phyloP scores from a whole-genome alignment of 2,329 filamentous ascomycete genomes.

The Fusarium annulatum region DNA sequence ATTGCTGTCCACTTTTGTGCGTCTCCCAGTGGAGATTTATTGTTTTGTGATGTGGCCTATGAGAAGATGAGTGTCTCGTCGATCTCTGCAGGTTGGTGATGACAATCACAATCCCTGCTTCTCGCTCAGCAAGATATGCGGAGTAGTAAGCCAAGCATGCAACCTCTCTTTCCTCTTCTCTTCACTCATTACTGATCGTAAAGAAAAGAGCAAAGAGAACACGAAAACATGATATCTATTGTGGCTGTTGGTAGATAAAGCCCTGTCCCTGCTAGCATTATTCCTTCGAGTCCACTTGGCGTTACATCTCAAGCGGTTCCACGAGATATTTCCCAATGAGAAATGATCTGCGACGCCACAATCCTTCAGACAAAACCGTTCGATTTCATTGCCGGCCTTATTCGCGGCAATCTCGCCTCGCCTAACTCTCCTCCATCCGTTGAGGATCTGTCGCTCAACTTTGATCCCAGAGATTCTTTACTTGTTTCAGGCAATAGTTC shows the following conservation, averaged over 20 bases:
- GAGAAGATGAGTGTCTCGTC: background rate
- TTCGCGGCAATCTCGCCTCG: conserved; percentile 8
- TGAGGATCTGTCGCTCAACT: background rate
- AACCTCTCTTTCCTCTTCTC: background rate
- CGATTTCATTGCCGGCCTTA: conserved; percentile 11
- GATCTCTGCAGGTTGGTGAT: conserved; percentile 3
- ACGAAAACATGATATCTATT: background rate
- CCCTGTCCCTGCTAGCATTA: conserved; percentile 8
- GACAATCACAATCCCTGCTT: conserved; percentile 1
- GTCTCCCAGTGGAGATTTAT: background rate
- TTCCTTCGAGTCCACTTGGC: conserved; percentile 3
- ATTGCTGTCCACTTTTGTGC: background rate
- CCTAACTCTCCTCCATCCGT: background rate
- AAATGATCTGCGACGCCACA: conserved; percentile 21
- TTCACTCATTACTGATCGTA: background rate
- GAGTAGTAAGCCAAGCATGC: background rate
- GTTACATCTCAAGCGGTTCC: background rate
- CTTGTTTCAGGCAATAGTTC: conserved; percentile 4
- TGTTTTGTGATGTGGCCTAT: background rate
- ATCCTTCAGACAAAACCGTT: background rate
- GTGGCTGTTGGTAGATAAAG: background rate
- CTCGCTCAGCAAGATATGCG: background rate
- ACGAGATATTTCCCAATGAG: background rate
- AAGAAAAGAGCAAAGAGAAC: background rate
- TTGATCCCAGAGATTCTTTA: background rate